Evolutionary conservation across 106 monocot genomes (phyloP).

Genomic region (Apostasia ramifera): DNA sequence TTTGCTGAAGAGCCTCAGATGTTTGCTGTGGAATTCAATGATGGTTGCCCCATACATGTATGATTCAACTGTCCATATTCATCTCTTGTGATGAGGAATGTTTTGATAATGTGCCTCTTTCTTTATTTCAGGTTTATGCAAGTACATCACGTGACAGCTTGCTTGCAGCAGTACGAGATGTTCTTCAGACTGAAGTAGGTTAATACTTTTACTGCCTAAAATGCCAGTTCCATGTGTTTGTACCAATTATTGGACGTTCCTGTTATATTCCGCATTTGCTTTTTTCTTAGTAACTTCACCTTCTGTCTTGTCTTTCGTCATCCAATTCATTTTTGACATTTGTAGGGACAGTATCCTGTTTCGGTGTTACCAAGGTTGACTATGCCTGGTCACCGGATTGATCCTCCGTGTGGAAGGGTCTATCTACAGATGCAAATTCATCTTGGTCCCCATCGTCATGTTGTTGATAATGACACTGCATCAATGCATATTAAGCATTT

Average conservation of each 20-base stretch:
- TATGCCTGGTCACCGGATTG: conserved; percentile 90
- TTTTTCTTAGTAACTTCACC: not conserved
- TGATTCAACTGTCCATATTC: not conserved
- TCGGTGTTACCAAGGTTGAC: conserved; percentile 91
- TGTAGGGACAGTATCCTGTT: conserved; percentile 77
- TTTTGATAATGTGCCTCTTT: not conserved
- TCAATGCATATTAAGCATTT: conserved; percentile 88
- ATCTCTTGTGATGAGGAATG: not conserved
- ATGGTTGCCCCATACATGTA: conserved; percentile 97
- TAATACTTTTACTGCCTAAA: not conserved
- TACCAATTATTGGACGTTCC: not conserved
- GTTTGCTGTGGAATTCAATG: conserved; percentile 98
- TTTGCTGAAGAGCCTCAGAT: conserved; percentile 98
- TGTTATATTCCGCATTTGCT: not conserved
- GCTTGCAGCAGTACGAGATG: conserved; percentile 90
- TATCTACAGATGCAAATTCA: conserved; percentile 27
- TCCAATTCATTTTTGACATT: conserved; percentile 3
- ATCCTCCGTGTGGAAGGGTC: conserved; percentile 87
- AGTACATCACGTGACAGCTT: conserved; percentile 96
- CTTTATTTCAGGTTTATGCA: conserved; percentile 78
- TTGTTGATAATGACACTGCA: conserved; percentile 60
- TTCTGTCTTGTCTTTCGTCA: not conserved
- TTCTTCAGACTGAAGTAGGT: conserved; percentile 86
- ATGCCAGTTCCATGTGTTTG: not conserved
- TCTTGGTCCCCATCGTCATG: conserved; percentile 29